Percentiles rank a stretch among this genome's conserved stretches.
These are phyloP conservation scores for Aspergillus viridinutans DNA, from an alignment of 2,329 filamentous ascomycete species.

Conservation along the genomic window DNA sequence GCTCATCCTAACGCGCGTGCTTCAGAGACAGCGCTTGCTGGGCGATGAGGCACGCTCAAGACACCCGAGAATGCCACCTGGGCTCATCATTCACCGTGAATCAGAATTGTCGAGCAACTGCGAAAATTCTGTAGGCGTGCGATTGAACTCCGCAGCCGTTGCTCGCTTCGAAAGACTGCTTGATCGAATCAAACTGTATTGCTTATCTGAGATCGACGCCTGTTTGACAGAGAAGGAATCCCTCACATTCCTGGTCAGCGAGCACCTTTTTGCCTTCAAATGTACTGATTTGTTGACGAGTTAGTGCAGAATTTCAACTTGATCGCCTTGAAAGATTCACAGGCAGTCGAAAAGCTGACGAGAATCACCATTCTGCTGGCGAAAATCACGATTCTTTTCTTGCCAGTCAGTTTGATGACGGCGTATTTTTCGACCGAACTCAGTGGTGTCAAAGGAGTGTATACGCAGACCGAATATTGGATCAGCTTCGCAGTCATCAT, in stretches of 20 bases:
- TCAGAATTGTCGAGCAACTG: conserved; percentile 14
- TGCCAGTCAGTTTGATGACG: conserved; percentile 71
- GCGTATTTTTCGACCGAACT: conserved; percentile 69
- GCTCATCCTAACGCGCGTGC: conserved; percentile 58
- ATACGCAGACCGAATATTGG: conserved; percentile 64
- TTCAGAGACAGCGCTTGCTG: conserved; percentile 47
- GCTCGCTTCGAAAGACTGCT: conserved; percentile 58
- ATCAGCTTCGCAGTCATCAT: conserved; percentile 62
- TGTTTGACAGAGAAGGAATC: conserved; percentile 66
- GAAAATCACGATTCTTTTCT: conserved; percentile 70
- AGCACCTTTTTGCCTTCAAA: background rate
- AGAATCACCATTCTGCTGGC: conserved; percentile 68
- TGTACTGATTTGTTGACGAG: conserved; percentile 3
- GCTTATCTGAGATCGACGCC: conserved; percentile 59
- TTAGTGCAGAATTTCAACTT: conserved; percentile 66
- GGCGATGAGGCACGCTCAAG: conserved; percentile 31
- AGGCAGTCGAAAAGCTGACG: conserved; percentile 66
- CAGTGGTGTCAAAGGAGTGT: conserved; percentile 51
- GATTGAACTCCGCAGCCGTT: conserved; percentile 46
- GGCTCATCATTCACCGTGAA: conserved; percentile 22
- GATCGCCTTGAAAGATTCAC: conserved; percentile 70
- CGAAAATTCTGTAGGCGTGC: conserved; percentile 36
- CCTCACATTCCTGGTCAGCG: conserved; percentile 60
- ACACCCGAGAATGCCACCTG: conserved; percentile 14
- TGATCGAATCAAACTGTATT: conserved; percentile 59